Base-by-base conservation (phyloP, 2,329 filamentous ascomycete genomes). In the Penicillium sp. region DNA sequence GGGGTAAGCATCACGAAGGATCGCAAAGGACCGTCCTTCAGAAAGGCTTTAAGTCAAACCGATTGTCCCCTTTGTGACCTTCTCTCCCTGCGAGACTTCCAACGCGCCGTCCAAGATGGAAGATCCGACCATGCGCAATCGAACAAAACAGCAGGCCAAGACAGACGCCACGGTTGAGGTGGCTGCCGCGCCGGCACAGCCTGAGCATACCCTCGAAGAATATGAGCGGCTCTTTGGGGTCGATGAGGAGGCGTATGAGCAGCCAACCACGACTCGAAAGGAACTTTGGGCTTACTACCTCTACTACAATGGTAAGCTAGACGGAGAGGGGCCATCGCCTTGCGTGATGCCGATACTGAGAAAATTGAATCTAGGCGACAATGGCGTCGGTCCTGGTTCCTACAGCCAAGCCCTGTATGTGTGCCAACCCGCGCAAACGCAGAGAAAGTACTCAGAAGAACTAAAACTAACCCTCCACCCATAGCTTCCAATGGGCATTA, bases 271-370 rank as follows among this genome's bases (percentile, higher is more conserved):
- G 5, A 76, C 74, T 2, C 70, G 71, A 18, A 75, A 69, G 58
- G 77, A 79, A 54, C 61, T 79, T 4, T 79, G 75, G 76, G 74
- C 76, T 6, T 79, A 79, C 51, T 79, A 79, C 59, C 72, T 78
- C 13, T 79, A 79, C 58, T 79, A 77, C 59, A 78, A 78, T 56
- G 77, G 77, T 66, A 59, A 46, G 24, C 11, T 19, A 2, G 22
- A 22, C 9, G 16, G 4, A 7, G 5, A 11, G 11, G 18, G 18
- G 6, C 9, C 14, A 24, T 31, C 18, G 10, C 14, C 11, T 22
- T 24, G 7, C 18, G 31, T n/a, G 3, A 11, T 14, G 16, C 37
- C 22, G 22, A 43, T 19, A 33, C 46, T 18, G 7, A 41, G 6
- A 7, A 39, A 39, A 31, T 31, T 31, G 11, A 51, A 50, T 54